Conservation (phyloP, 2,329 filamentous ascomycete genomes). For the Penicillium sp. region DNA sequence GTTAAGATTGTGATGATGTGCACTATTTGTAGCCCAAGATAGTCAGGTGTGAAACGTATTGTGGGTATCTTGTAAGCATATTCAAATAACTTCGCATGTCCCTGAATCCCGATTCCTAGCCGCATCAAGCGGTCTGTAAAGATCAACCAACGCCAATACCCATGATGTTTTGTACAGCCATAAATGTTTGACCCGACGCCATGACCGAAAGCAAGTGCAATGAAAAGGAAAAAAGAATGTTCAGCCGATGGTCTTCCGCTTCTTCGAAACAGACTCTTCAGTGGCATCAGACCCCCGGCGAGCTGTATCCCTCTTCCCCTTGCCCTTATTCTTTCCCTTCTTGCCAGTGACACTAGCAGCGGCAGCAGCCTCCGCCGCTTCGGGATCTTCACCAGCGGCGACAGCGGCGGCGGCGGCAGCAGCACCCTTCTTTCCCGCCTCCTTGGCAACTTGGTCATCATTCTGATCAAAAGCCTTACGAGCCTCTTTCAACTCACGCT, state of each 20-base stretch:
- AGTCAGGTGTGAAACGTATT: background rate
- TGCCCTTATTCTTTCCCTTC: constrained; percentile 41
- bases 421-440: constrained; percentile 37
- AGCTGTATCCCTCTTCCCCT: constrained; percentile 36
- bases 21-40: background rate
- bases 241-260: constrained; percentile 31
- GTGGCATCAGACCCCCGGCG: constrained; percentile 37
- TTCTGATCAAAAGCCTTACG: constrained; percentile 61
- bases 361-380: constrained; percentile 26
- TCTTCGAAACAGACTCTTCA: constrained; percentile 38
- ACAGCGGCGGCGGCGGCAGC: constrained; percentile 27
- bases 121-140: constrained; percentile 6
- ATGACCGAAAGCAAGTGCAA: constrained; percentile 1
- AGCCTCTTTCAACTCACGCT: constrained; percentile 80
- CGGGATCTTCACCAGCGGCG: constrained; percentile 28
- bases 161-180: constrained; percentile 1
- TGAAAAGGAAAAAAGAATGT: background rate
- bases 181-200: constrained; percentile 12
- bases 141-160: constrained; percentile 12
- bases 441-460: constrained; percentile 45
- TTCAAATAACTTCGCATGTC: background rate
- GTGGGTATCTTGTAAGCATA: background rate
- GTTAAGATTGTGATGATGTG: background rate
- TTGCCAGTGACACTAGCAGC: constrained; percentile 27
- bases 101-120: background rate